Conservation (phyloP, 768 basidiomycete species). For the Mrakia hoshinonis region DNA sequence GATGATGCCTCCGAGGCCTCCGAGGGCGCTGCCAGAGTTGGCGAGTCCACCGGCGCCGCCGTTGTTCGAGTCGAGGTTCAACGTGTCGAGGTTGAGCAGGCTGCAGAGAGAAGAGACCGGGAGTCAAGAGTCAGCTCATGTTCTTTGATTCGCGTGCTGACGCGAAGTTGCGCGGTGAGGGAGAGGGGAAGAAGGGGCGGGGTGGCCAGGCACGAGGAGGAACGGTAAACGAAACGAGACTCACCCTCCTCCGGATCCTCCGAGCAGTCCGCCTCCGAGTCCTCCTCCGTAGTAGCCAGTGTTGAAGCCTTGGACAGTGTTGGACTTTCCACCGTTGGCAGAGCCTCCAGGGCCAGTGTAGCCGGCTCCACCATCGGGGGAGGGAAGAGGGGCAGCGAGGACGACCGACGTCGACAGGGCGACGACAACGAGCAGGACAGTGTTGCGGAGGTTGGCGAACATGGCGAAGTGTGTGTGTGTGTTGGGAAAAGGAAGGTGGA, state of each 20-base stretch:
- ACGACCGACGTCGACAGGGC: background rate
- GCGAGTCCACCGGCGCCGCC: conserved; percentile 35
- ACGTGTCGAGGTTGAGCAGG: conserved; percentile 33
- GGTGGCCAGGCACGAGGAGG: background rate
- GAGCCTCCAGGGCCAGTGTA: conserved; percentile 11
- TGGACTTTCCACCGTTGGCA: background rate
- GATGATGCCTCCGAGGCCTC: conserved; percentile 27
- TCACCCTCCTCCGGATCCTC: conserved; percentile 7
- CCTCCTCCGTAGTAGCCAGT: background rate
- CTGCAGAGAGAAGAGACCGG: conserved; percentile 23
- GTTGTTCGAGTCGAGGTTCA: conserved; percentile 36
- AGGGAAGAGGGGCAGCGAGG: background rate
- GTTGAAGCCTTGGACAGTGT: background rate
- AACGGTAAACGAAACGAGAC: background rate
- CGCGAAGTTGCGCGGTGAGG: background rate
- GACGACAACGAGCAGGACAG: conserved; percentile 4
- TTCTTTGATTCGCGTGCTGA: too few relatives aligned
- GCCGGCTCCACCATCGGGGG: background rate
- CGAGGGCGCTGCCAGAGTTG: conserved; percentile 34
- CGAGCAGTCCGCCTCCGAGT: background rate
- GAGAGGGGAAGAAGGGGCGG: background rate
- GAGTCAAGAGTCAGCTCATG: background rate
- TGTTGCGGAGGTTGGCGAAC: background rate
- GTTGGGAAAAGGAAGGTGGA: background rate
- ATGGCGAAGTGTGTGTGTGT: background rate